Evolutionary conservation across 75 land plant genomes (phyloP).

Genomic region (Picea glauca): DNA sequence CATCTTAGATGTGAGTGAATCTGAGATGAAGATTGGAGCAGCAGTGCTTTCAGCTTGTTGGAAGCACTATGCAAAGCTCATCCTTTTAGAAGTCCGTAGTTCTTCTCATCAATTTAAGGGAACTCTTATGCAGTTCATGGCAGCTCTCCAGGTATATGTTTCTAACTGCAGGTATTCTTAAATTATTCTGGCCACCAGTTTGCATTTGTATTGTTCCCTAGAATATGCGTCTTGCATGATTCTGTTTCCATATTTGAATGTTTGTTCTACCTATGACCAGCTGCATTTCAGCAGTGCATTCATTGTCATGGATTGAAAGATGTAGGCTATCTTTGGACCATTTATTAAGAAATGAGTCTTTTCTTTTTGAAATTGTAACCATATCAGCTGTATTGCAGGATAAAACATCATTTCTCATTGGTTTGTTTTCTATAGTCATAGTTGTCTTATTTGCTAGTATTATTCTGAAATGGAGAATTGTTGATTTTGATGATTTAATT

Average conservation of each 20-base stretch:
- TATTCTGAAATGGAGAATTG: too few species aligned
- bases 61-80: conserved; percentile 60
- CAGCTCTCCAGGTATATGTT: conserved; percentile 57
- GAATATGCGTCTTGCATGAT: background rate
- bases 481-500: too few species aligned
- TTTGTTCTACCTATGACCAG: background rate
- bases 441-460: too few species aligned
- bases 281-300: background rate
- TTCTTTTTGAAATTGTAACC: too few species aligned
- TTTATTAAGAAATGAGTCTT: background rate
- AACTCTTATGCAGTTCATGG: conserved; percentile 49
- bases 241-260: background rate
- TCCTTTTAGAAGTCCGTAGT: conserved; percentile 45
- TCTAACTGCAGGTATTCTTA: background rate
- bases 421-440: too few species aligned
- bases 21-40: conserved; percentile 26
- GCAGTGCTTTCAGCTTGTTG: conserved; percentile 66
- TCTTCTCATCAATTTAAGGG: conserved; percentile 36
- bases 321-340: background rate
- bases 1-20: conserved; percentile 19
- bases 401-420: too few species aligned
- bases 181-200: background rate
- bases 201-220: background rate
- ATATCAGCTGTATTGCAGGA: too few species aligned
- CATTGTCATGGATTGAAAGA: background rate